Evolutionary conservation across 1,284 basidiomycete genomes (phyloP).

Genomic region (Anthracocystis setariae): DNA sequence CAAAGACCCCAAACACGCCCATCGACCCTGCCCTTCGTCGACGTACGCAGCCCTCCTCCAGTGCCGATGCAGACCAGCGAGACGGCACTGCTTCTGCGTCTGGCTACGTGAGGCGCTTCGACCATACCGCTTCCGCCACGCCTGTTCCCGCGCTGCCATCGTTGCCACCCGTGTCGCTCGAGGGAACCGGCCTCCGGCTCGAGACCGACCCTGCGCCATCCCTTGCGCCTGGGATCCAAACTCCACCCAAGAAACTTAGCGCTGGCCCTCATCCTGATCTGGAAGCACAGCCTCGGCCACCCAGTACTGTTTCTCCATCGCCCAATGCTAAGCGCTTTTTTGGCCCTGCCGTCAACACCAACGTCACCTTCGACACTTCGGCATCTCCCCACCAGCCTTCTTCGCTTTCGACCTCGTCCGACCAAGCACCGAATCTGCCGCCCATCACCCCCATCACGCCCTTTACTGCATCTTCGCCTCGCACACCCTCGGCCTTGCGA

Average conservation of each 20-base stretch:
- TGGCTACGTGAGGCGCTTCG: conserved; percentile 25
- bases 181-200: conserved; percentile 39
- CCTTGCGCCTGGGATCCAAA: background rate
- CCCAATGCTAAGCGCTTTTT: background rate
- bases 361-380: background rate
- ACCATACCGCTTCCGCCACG: conserved; percentile 7
- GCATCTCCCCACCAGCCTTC: background rate
- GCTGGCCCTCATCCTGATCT: conserved; percentile 6
- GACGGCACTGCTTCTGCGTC: conserved; percentile 17
- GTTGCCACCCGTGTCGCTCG: conserved; percentile 34
- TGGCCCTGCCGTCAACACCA: background rate
- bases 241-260: background rate
- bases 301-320: background rate
- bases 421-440: background rate
- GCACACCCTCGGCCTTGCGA: conserved; percentile 1
- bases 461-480: background rate
- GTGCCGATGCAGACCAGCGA: conserved; percentile 1
- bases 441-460: background rate
- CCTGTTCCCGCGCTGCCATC: conserved; percentile 9
- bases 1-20: background rate
- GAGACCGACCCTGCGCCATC: conserved; percentile 19
- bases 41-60: background rate
- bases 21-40: conserved; percentile 18
- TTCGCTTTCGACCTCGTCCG: background rate
- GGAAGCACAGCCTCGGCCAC: conserved; percentile 11